These are phyloP conservation scores for Solanum rostratum DNA, from an alignment of 257 asterid genomes.

Conservation along the genomic window DNA sequence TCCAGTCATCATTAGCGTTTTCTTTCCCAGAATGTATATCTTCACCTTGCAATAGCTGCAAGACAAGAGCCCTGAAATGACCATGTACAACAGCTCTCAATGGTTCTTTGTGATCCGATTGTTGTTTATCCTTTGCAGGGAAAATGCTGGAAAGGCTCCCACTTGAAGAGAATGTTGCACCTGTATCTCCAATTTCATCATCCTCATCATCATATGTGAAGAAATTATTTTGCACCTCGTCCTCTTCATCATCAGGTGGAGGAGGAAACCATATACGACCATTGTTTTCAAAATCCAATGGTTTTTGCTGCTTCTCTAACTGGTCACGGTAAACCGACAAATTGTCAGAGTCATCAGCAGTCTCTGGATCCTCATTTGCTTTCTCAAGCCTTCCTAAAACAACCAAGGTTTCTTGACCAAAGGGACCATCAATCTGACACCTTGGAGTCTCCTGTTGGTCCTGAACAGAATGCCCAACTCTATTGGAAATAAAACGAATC, in stretches of 20 bases:
- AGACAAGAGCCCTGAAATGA: constrained; percentile 87
- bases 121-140: constrained; percentile 36
- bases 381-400: constrained; percentile 46
- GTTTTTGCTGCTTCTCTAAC: constrained; percentile 26
- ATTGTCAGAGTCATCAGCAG: constrained; percentile 21
- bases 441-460: constrained; percentile 37
- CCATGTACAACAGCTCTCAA: constrained; percentile 53
- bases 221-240: constrained; percentile 45
- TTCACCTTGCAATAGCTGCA: constrained; percentile 68
- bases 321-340: constrained; percentile 22
- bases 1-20: constrained; percentile 48
- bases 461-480: constrained; percentile 58
- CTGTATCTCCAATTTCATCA: constrained; percentile 58
- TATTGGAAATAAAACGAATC: constrained; percentile 37
- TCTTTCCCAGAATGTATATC: constrained; percentile 35
- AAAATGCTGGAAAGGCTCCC: constrained; percentile 22
- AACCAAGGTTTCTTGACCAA: constrained; percentile 37
- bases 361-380: constrained; percentile 29
- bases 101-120: constrained; percentile 36
- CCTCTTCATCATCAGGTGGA: constrained; percentile 46
- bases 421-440: constrained; percentile 26
- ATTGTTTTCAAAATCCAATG: constrained; percentile 66
- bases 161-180: constrained; percentile 23
- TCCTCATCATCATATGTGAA: constrained; percentile 71
- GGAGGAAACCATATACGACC: constrained; percentile 87